phyloP scores from a whole-genome alignment of 139 green algal genomes.

The Bryopsis sp. region DNA sequence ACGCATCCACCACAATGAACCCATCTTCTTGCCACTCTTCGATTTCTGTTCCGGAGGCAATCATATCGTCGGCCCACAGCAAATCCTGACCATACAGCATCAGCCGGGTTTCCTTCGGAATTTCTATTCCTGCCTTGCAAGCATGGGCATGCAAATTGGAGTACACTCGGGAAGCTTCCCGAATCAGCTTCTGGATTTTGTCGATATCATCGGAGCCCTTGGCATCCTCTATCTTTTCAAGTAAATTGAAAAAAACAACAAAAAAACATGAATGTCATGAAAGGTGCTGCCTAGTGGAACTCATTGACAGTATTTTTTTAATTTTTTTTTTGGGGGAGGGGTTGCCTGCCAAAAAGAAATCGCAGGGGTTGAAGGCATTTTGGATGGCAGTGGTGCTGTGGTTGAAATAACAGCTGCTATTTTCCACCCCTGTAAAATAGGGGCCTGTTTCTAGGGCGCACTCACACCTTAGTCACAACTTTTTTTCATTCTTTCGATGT shows the following conservation, averaged over 20 bases:
- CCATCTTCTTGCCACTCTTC: constrained; percentile 12
- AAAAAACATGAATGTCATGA: too few species aligned
- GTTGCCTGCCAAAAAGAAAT: too few species aligned
- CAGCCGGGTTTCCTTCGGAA: neutral
- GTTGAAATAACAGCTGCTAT: too few species aligned
- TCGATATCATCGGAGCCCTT: constrained; percentile 11
- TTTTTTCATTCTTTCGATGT: too few species aligned
- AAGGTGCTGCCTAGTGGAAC: too few species aligned
- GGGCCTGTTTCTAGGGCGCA: too few species aligned
- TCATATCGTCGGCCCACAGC: constrained; percentile 7
- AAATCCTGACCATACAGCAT: constrained; percentile 11
- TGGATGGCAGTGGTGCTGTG: too few species aligned
- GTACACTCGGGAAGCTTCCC: constrained; percentile 9
- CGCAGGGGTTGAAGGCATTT: too few species aligned
- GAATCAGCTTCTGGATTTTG: constrained; percentile 9
- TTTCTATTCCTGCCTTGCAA: constrained; percentile 14
- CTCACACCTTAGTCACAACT: too few species aligned
- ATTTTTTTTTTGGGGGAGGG: too few species aligned
- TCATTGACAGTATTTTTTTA: too few species aligned
- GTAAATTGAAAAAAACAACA: neutral
- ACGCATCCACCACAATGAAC: constrained; percentile 12
- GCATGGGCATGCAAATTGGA: constrained; percentile 14
- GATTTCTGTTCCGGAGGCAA: neutral
- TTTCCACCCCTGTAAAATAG: too few species aligned
- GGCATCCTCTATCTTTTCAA: neutral